Evolutionary conservation across 495 filamentous ascomycete species (phyloP).

Genomic region (Lineolata rhizophorae): DNA sequence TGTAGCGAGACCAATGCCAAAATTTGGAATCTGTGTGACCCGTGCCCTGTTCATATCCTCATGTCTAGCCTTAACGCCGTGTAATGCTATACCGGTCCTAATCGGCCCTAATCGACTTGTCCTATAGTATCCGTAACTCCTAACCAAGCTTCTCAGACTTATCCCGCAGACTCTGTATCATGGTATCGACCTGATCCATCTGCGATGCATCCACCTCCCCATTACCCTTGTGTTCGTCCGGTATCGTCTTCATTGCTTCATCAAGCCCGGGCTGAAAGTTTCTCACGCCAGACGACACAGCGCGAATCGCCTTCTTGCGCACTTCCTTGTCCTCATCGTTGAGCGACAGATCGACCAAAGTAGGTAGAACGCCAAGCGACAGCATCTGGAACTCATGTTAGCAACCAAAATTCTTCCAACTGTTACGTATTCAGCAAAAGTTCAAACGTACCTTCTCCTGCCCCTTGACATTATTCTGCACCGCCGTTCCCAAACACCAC

Average conservation of each 20-base stretch:
- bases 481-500: slow-evolving; percentile 83
- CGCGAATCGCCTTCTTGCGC: slow-evolving; percentile 73
- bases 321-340: slow-evolving; percentile 36
- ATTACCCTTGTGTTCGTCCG: slow-evolving; percentile 32
- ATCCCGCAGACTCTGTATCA: slow-evolving; percentile 46
- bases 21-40: too few species aligned
- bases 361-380: slow-evolving; percentile 44
- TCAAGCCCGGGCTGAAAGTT: slow-evolving; percentile 69
- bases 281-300: slow-evolving; percentile 58
- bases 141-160: slow-evolving; percentile 13
- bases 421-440: too few species aligned
- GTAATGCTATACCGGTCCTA: too few species aligned
- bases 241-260: slow-evolving; percentile 35
- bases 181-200: slow-evolving; percentile 61
- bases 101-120: too few species aligned
- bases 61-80: too few species aligned
- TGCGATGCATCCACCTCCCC: slow-evolving; percentile 44
- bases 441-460: slow-evolving; percentile 50
- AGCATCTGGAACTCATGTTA: slow-evolving; percentile 26
- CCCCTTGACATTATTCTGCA: slow-evolving; percentile 76
- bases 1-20: too few species aligned
- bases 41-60: too few species aligned
- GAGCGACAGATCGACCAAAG: slow-evolving; percentile 40
- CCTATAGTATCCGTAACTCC: too few species aligned
- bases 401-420: neutral